Percentiles rank a stretch among this genome's conserved stretches.
These are phyloP conservation scores for Cercophora sp. DNA, from an alignment of 495 filamentous ascomycete species.

Conservation along the genomic window DNA sequence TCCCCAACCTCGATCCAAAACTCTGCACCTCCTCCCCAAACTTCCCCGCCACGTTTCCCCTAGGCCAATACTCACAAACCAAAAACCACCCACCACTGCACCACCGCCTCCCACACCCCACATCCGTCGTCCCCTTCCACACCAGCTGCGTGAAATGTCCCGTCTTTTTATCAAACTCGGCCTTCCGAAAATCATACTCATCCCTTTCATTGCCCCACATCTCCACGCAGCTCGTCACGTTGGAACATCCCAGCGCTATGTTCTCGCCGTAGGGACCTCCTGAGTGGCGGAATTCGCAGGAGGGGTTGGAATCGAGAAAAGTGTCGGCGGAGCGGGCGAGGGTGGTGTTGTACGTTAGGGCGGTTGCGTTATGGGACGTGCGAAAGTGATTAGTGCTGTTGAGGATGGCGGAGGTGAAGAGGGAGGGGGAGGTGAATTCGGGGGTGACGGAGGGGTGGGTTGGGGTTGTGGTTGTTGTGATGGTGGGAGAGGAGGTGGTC, in stretches of 20 bases:
- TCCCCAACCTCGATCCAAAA: not conserved
- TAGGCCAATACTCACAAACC: slow-evolving; percentile 75
- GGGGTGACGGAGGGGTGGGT: slow-evolving; percentile 29
- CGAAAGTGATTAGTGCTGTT: slow-evolving; percentile 68
- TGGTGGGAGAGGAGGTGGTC: not conserved
- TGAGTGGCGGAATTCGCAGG: slow-evolving; percentile 63
- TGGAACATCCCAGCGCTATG: slow-evolving; percentile 63
- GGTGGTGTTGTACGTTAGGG: slow-evolving; percentile 63
- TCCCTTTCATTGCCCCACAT: slow-evolving; percentile 64
- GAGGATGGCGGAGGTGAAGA: slow-evolving; percentile 58
- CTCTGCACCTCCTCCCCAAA: slow-evolving; percentile 50
- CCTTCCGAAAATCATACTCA: slow-evolving; percentile 53
- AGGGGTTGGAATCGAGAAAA: slow-evolving; percentile 24
- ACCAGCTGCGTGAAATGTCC: slow-evolving; percentile 86
- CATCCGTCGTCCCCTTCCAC: slow-evolving; percentile 64
- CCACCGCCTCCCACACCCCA: slow-evolving; percentile 63
- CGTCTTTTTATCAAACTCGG: slow-evolving; percentile 59
- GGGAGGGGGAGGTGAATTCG: slow-evolving; percentile 43
- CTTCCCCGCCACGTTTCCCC: slow-evolving; percentile 66
- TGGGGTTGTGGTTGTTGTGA: slow-evolving; percentile 24
- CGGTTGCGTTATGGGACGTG: slow-evolving; percentile 55
- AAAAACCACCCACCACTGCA: slow-evolving; percentile 68
- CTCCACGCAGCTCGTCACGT: slow-evolving; percentile 55
- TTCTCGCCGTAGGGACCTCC: slow-evolving; percentile 74
- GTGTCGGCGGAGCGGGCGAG: slow-evolving; percentile 50